Evolutionary conservation across 805 yeast genomes (phyloP), one percentile per base, ranked within the genome.

Genomic region (Candida khao-thaluensis): DNA sequence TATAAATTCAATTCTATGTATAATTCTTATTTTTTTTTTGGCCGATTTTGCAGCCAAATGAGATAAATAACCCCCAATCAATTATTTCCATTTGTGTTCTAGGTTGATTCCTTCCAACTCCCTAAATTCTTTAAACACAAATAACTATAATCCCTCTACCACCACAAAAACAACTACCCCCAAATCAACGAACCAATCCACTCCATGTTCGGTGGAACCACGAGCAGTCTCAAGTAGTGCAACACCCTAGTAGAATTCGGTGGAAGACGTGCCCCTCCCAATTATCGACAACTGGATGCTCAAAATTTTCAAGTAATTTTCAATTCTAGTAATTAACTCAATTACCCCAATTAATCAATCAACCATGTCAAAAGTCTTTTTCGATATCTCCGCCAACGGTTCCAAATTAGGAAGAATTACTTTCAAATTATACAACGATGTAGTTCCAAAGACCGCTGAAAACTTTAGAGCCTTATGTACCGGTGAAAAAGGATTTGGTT

Each of bases 401-500:
- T 47, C 76, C 81, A 65, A 57, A 45, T 71, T 84, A 62, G 95
- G 95, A 59, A 83, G 88, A 72, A 72, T 91, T 60, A 76, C 77
- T 62, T 91, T 91, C 84, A 74, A 88, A 68, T 67, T 69, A 57
- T 67, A 66, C 60, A 57, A 62, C 58, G 70, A 68, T 41, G 83
- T 74, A 54, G 72, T 66, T 23, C 91, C 91, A 66, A 82, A 82
- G 75, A 83, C 90, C 37, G 74, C 85, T 52, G 88, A 81, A 66
- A 83, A 83, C 68, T 83, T 83, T 77, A 77, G 85, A 72, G 88
- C 89, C 41, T 66, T 83, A 54, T 78, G 84, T 62, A 83, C 96
- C 48, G 96, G 96, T 54, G 96, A 87, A 74, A 85, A 88, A 78
- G 98, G 97, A 47, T 85, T 72, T 57, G 96, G 96, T 45, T 89